Percentiles rank a stretch among this genome's conserved stretches.
phyloP scores from a whole-genome alignment of 2,329 filamentous ascomycete species.

The Phialocephala sp. region DNA sequence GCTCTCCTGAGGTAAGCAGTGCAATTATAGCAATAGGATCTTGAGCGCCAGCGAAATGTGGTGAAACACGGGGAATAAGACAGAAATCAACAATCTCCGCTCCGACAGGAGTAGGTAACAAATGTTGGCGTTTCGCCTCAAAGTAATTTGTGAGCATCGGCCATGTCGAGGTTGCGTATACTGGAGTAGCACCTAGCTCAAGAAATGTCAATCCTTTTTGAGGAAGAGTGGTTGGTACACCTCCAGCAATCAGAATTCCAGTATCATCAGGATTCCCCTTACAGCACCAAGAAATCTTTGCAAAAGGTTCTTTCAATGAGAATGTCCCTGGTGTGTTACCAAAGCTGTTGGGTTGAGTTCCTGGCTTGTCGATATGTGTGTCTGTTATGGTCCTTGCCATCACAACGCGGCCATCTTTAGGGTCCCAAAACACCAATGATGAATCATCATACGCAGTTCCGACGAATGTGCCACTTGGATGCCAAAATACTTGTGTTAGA shows the following conservation, averaged over 20 bases:
- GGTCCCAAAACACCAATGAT: conserved; percentile 92
- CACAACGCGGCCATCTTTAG: conserved; percentile 83
- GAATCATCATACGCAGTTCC: conserved; percentile 61
- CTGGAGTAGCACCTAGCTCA: conserved; percentile 86
- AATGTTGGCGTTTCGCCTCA: conserved; percentile 72
- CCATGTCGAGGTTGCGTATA: conserved; percentile 92
- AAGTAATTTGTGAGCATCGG: conserved; percentile 81
- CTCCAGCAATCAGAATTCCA: conserved; percentile 84
- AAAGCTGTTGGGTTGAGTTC: conserved; percentile 47
- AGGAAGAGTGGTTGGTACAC: conserved; percentile 68
- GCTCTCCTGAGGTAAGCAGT: conserved; percentile 82
- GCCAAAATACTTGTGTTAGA: conserved; percentile 87
- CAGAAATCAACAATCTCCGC: conserved; percentile 82
- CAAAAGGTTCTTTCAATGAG: conserved; percentile 74
- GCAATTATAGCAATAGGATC: conserved; percentile 87
- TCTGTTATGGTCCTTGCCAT: conserved; percentile 82
- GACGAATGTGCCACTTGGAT: conserved; percentile 71
- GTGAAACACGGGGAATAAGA: conserved; percentile 79
- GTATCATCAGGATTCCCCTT: conserved; percentile 95
- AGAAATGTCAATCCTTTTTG: conserved; percentile 85
- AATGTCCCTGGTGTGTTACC: conserved; percentile 55
- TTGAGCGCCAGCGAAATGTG: conserved; percentile 85
- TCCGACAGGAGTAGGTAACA: conserved; percentile 77
- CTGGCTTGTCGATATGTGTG: conserved; percentile 73
- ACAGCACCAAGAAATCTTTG: conserved; percentile 87